phyloP scores from a whole-genome alignment of 208 protist species.

The Acanthamoeba lenticulata region DNA sequence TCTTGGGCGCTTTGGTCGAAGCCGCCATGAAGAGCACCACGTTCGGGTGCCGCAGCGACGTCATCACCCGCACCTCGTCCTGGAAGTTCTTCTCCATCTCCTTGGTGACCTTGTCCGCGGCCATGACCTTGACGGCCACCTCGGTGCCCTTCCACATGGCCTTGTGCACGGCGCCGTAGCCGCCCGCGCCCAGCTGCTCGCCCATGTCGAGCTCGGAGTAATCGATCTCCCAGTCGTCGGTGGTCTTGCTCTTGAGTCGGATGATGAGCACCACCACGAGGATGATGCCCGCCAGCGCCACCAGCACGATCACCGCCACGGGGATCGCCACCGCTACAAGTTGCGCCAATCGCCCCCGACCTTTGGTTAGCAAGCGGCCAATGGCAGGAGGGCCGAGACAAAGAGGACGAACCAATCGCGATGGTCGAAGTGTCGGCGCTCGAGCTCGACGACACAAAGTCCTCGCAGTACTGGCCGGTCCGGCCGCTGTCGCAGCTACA shows the following conservation, averaged over 20 bases:
- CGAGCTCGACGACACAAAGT: neutral
- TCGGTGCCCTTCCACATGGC: neutral
- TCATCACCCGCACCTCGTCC: constrained; percentile 72
- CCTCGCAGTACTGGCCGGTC: neutral
- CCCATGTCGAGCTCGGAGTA: constrained; percentile 1
- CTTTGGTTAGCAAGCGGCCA: too few species aligned
- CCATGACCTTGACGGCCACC: constrained; percentile 27
- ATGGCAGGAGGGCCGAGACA: too few species aligned
- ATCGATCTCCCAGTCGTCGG: neutral
- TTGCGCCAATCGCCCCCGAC: too few species aligned
- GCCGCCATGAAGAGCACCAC: constrained; percentile 80
- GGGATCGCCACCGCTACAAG: neutral
- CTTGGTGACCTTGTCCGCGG: neutral
- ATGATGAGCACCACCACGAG: too few species aligned
- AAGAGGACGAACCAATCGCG: neutral
- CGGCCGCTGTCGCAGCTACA: neutral
- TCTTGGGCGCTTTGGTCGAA: constrained; percentile 14
- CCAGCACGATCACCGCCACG: neutral
- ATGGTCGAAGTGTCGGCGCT: neutral
- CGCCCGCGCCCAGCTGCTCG: constrained; percentile 1
- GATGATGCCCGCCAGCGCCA: neutral
- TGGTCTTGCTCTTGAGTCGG: too few species aligned
- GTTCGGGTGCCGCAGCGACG: constrained; percentile 75
- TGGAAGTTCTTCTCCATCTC: constrained; percentile 49
- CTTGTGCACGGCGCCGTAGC: neutral